Base-by-base conservation (phyloP, 1,284 basidiomycete species). In the Sparassis latifolia region DNA sequence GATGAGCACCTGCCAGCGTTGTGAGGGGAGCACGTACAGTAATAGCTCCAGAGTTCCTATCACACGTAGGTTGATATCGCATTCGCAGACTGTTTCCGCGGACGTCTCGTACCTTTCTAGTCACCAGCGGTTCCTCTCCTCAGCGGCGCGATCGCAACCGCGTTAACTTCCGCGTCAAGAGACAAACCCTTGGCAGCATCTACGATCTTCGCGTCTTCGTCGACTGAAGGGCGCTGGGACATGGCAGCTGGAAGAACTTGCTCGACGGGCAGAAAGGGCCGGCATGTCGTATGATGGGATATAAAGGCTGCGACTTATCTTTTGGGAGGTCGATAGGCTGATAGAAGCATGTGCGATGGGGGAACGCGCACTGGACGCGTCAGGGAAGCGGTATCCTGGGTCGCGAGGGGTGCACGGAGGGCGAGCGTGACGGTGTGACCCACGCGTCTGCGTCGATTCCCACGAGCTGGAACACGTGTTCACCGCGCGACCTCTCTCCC, bases 31-130 rank as follows among this genome's bases (percentile, higher is more conserved):
- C 2, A 72, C 75, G 47, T 55, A 85, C 85, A 53, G 62, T 88
- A 88, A 58, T 86, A 88, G 50, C 78, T 79, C 86, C 85, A 88
- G 4, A 88, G 69, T 61, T 88, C 85, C 65, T 67, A 45, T 20
- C 20, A 20, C 20, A 20, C 20, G 20, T 20, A 20, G 20, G 20
- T 20, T 20, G 1, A 20, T 20, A 20, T 20, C 20, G 20, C 20
- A 20, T 20, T 20, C 20, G 20, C 1, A 20, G 20, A 20, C 20
- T 20, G 20, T 20, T 20, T 20, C 20, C 20, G 20, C 1, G 20
- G 20, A 20, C 20, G 20, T 20, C 10, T 55, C 63, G 31, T 37
- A 65, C 65, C 62, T 53, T 65, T 10, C 65, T 56, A 40, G 64
- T 66, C 20, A 67, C 65, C 3, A 66, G 49, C 35, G 65, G 65